A percentile compares a stretch with the other conserved stretches of the same genome.
phyloP scores from a whole-genome alignment of 257 asterid genomes.

The Pogostemon cablin region DNA sequence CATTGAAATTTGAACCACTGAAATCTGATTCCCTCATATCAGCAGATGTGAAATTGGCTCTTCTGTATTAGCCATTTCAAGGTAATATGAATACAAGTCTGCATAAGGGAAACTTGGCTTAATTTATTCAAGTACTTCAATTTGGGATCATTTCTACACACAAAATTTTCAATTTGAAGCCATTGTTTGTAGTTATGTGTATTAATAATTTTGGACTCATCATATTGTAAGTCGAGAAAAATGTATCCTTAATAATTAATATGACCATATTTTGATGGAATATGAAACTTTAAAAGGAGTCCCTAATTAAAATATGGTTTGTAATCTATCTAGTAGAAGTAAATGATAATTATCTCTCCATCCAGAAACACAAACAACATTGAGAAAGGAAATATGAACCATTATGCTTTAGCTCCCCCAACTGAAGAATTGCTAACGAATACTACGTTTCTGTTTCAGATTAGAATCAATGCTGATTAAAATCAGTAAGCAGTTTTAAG shows the following conservation, averaged over 20 bases:
- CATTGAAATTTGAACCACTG: conserved; percentile 91
- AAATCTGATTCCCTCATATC: conserved; percentile 98
- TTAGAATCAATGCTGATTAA: too few species aligned
- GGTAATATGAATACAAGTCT: conserved; percentile 42
- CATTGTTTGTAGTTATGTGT: not conserved
- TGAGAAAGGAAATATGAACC: not conserved
- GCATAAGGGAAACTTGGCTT: conserved; percentile 21
- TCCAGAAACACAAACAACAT: not conserved
- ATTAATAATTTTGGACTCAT: not conserved
- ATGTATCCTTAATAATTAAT: not conserved
- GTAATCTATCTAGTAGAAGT: too few species aligned
- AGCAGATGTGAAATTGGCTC: conserved; percentile 98
- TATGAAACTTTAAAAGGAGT: not conserved
- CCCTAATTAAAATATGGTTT: too few species aligned
- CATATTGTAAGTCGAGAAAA: not conserved
- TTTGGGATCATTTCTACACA: not conserved
- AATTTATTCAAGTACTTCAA: conserved; percentile 22
- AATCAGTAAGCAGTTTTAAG: too few species aligned
- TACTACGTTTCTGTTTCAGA: not conserved
- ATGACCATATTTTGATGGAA: not conserved
- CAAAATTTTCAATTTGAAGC: not conserved
- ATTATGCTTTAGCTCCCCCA: not conserved
- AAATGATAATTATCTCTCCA: not conserved
- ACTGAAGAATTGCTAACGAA: not conserved
- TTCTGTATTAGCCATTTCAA: conserved; percentile 65